A percentile compares a stretch with the other conserved stretches of the same genome.
phyloP scores from a whole-genome alignment of 2,329 filamentous ascomycete genomes.

The Stemphylium vesicarium region DNA sequence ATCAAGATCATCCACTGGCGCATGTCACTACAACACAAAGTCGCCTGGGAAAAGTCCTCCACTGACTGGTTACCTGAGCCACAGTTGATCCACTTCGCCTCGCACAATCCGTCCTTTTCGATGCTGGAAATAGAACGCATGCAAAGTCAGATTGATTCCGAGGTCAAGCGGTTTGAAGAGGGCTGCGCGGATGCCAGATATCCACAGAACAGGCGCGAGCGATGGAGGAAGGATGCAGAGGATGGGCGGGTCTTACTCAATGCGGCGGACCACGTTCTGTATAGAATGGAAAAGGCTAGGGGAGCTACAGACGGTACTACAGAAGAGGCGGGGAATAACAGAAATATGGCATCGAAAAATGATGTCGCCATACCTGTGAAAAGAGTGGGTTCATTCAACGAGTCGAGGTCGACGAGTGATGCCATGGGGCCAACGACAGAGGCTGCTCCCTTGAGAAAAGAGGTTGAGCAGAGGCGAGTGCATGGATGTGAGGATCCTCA shows the following conservation, averaged over 20 bases:
- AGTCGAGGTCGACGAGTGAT: background rate
- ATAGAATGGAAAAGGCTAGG: conserved; percentile 14
- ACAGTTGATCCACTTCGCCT: background rate
- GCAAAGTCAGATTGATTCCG: conserved; percentile 17
- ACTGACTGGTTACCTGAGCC: conserved; percentile 22
- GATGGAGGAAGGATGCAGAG: conserved; percentile 28
- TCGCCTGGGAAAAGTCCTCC: conserved; percentile 10
- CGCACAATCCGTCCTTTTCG: conserved; percentile 24
- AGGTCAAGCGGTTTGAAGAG: conserved; percentile 31
- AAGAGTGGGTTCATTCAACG: background rate
- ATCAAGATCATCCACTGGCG: conserved; percentile 22
- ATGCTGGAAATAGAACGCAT: conserved; percentile 29
- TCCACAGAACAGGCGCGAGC: conserved; percentile 19
- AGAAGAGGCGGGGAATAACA: background rate
- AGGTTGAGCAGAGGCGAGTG: conserved; percentile 1
- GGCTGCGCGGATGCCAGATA: conserved; percentile 6
- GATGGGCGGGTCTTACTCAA: conserved; percentile 29
- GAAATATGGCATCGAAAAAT: too few species aligned
- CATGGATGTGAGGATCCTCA: background rate
- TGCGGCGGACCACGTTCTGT: conserved; percentile 24
- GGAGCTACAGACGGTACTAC: background rate
- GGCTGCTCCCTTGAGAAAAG: background rate
- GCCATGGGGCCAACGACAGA: background rate
- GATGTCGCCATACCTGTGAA: background rate
- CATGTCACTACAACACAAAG: conserved; percentile 28